A percentile compares a stretch with the other conserved stretches of the same genome.
These are phyloP conservation scores for Avicennia marina DNA, from an alignment of 257 asterid species.

Conservation along the genomic window DNA sequence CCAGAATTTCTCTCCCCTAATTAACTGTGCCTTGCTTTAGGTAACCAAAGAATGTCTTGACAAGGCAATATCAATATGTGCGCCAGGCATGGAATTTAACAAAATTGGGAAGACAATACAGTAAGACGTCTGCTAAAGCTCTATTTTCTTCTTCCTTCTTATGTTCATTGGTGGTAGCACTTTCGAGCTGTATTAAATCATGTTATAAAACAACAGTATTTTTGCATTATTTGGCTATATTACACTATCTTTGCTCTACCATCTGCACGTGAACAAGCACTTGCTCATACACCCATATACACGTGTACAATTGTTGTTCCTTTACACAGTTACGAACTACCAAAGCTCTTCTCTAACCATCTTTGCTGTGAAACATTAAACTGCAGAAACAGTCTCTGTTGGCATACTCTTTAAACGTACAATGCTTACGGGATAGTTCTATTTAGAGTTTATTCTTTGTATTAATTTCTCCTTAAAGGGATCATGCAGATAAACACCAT, in stretches of 20 bases:
- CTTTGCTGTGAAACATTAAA: too few species aligned
- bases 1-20: conserved; percentile 9
- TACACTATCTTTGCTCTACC: neutral
- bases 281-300: too few species aligned
- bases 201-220: too few species aligned
- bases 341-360: neutral
- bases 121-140: conserved; percentile 45
- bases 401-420: too few species aligned
- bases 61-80: conserved; percentile 85
- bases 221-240: too few species aligned
- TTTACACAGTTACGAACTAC: neutral
- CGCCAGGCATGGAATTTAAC: conserved; percentile 79
- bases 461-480: conserved; percentile 46
- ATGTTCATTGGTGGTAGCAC: too few species aligned
- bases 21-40: conserved; percentile 32
- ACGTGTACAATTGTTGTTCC: conserved; percentile 1
- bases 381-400: too few species aligned
- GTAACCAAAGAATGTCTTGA: conserved; percentile 85
- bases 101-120: conserved; percentile 83
- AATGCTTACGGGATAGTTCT: too few species aligned
- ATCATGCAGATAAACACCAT: conserved; percentile 74
- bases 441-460: conserved; percentile 17
- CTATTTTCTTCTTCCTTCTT: conserved; percentile 8
- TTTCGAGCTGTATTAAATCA: too few species aligned
- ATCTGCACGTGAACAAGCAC: too few species aligned